Base-by-base conservation (phyloP, 2,329 filamentous ascomycete species). In the Fusarium sambucinum region DNA sequence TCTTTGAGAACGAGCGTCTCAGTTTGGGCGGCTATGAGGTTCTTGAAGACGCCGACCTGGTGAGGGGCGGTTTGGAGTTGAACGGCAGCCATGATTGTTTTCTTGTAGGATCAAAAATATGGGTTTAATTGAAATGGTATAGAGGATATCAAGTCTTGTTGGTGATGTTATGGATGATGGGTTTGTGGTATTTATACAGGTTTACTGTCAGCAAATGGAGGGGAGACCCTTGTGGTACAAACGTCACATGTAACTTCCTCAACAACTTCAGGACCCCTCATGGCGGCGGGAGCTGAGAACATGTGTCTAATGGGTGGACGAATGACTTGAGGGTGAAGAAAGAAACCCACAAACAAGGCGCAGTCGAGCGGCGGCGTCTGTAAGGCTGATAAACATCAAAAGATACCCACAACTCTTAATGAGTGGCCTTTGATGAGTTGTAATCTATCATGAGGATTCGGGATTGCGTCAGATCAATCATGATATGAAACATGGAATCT, bases 1-100 rank as follows among this genome's bases (percentile, higher is more conserved):
- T 91, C 88, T 70, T 84, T 86, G 48, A 92, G 79, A 3, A 87
- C 74, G 9, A 92, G 77, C 3, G 84, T 87, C 71, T 84, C 81
- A 8, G 75, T 72, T 32, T 80, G 76, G 1, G 61, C 73, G 5
- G 80, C 77, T 27, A 83, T 74, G 63, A 80, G 76, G 11, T 76
- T 75, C 54, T 76, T 68, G 66, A 83, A 81, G 53, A 85, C 63
- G 58, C 80, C 81, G 13, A 83, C 70, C 11, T 75, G 74, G 52
- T 75, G 78, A 13, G 71, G 68, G 10, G 77, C 65, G 21, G 75
- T 71, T 6, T 70, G 68, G 32, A 81, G 76, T 27, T 75, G 70
- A 40, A 67, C 33, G 33, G 57, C 33, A 30, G 59, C 66, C 62
- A 65, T 65, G 30, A 19, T 35, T 58, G 45, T 44, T 56, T 47